Conservation (phyloP, 1,284 basidiomycete species). For the Moesziomyces globuligerus region DNA sequence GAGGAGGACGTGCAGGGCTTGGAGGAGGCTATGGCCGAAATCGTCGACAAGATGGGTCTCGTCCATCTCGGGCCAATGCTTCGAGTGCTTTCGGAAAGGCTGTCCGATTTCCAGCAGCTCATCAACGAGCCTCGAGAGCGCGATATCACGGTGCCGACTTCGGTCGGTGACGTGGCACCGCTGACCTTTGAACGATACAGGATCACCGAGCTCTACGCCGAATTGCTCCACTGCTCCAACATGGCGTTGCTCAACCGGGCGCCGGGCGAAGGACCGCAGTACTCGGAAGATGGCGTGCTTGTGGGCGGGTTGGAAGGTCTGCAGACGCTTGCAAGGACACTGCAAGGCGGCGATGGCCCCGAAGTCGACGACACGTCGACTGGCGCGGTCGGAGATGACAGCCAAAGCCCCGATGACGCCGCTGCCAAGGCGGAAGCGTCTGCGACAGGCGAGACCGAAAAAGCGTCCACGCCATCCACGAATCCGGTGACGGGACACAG, state of each 20-base stretch:
- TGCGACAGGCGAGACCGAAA: not conserved
- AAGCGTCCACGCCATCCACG: not conserved
- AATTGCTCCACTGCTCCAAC: slow-evolving; percentile 96
- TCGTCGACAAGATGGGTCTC: slow-evolving; percentile 89
- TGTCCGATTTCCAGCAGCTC: slow-evolving; percentile 79
- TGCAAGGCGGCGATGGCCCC: slow-evolving; percentile 58
- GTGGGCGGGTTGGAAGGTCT: slow-evolving; percentile 66
- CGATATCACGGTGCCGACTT: slow-evolving; percentile 70
- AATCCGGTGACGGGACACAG: slow-evolving; percentile 15
- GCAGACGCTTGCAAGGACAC: slow-evolving; percentile 59
- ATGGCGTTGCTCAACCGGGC: slow-evolving; percentile 92
- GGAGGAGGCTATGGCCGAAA: slow-evolving; percentile 83
- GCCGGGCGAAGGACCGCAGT: slow-evolving; percentile 60
- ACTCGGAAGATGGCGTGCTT: slow-evolving; percentile 59
- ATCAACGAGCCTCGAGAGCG: slow-evolving; percentile 79
- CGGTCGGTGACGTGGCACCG: slow-evolving; percentile 72
- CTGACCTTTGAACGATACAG: slow-evolving; percentile 94
- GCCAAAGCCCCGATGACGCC: slow-evolving; percentile 1
- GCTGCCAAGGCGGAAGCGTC: not conserved
- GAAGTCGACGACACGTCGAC: slow-evolving; percentile 30
- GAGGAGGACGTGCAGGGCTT: slow-evolving; percentile 70
- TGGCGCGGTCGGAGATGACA: slow-evolving; percentile 9
- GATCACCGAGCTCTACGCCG: slow-evolving; percentile 97
- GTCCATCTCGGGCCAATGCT: slow-evolving; percentile 90
- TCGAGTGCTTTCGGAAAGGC: slow-evolving; percentile 77